phyloP scores from a whole-genome alignment of 139 green algal genomes.

The Klebsormidium nitens region DNA sequence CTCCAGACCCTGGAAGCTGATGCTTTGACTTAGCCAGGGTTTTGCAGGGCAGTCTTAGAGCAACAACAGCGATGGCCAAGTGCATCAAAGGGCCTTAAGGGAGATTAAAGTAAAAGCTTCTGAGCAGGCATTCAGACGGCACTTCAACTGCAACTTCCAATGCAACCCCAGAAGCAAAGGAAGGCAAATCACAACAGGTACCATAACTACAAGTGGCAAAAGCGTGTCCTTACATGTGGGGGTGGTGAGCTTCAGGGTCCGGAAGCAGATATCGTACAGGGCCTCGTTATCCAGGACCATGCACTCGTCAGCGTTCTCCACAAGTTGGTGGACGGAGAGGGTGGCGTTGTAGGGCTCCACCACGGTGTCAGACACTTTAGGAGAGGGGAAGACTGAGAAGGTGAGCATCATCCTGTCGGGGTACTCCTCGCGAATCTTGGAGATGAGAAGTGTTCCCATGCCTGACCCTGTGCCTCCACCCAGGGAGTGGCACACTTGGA shows the following conservation, averaged over 20 bases:
- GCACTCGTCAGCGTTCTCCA: conserved; percentile 99
- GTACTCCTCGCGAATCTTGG: conserved; percentile 98
- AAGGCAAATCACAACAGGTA: too few relatives aligned
- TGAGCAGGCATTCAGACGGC: not conserved
- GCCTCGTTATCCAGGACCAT: conserved; percentile 98
- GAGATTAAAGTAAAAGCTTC: too few relatives aligned
- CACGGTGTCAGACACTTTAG: conserved; percentile 99
- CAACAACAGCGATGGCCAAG: too few relatives aligned
- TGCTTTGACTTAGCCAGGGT: too few relatives aligned
- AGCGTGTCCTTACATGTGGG: conserved; percentile 68
- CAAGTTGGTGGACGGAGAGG: conserved; percentile 98
- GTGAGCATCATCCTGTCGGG: conserved; percentile 98
- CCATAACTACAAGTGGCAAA: conserved; percentile 1
- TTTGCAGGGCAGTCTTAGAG: too few relatives aligned
- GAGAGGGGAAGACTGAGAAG: conserved; percentile 98
- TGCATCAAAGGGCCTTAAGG: too few relatives aligned
- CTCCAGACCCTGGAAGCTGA: too few relatives aligned
- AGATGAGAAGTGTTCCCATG: conserved; percentile 98
- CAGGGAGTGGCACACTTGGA: conserved; percentile 95
- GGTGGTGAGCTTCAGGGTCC: conserved; percentile 97
- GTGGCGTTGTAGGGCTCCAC: conserved; percentile 99
- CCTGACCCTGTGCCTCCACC: conserved; percentile 93
- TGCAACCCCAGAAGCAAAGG: too few relatives aligned
- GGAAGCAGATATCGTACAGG: conserved; percentile 99
- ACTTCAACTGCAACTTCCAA: too few relatives aligned